Evolutionary conservation across 257 asterid genomes (phyloP), one percentile per base, ranked within the genome.

Genomic region (Lantana camara): DNA sequence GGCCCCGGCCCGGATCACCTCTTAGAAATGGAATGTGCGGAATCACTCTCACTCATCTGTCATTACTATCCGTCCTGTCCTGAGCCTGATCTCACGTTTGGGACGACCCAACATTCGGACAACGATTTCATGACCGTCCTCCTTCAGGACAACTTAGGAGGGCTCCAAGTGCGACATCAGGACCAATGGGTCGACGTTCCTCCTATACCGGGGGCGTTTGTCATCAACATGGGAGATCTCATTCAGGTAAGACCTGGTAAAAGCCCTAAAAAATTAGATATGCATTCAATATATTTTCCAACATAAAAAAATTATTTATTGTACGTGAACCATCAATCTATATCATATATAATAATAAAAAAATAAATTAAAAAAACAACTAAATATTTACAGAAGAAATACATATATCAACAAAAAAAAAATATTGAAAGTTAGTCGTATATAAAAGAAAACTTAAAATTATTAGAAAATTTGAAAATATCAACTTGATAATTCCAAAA

Each of bases 1-100:
- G n/a, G n/a, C n/a, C n/a, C n/a, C 0, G 49, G 78, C 48, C 32
- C 34, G 0, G 57, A 72, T 10, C 74, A 75, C 14, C 76, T 83
- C 32, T 13, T 60, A 29, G 77, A 77, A 11, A 61, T 80, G 65
- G 86, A 71, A 49, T 83, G 86, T 29, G 73, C 70, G 4, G 78
- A 68, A 1, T 76, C 80, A 7, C 67, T 74, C 4, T 7, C 2
- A 9, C 24, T 77, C 0, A 2, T 61, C 48, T 66, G 72, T 15
- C 89, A 82, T 38, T 82, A 82, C 73, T 80, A 80, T 35, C 85
- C 89, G 0, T 19, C 80, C 11, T 85, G 92, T 46, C 92, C 92
- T 0, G 74, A 85, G 57, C 86, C 86, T 0, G 79, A 79, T 2
- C 49, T 66, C 44, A 75, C 89, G n/a, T 13, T 80, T 0, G 84